Evolutionary conservation across 2,329 filamentous ascomycete species (phyloP).

Genomic region (Fusarium virguliforme): DNA sequence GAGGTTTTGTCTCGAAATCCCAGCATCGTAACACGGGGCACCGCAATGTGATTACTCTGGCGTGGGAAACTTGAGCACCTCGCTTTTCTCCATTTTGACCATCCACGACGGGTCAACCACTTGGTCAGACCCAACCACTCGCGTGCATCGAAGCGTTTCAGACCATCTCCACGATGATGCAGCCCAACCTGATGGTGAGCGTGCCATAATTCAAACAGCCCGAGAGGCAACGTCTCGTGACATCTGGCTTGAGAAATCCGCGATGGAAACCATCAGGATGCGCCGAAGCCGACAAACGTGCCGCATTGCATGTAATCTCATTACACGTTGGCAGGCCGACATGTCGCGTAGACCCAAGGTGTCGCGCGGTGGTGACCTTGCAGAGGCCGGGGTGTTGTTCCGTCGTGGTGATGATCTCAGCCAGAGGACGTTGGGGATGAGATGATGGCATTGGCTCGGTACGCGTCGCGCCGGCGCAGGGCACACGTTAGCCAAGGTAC

Average conservation of each 20-base stretch:
- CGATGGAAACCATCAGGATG: slow-evolving; percentile 7
- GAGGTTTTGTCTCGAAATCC: slow-evolving; percentile 19
- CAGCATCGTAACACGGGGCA: slow-evolving; percentile 32
- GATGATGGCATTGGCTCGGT: slow-evolving; percentile 34
- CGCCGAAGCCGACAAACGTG: neutral
- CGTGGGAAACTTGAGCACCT: slow-evolving; percentile 11
- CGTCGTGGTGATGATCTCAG: slow-evolving; percentile 41
- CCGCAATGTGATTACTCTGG: slow-evolving; percentile 12
- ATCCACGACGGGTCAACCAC: slow-evolving; percentile 30
- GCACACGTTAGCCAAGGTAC: slow-evolving; percentile 17
- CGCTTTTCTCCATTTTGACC: slow-evolving; percentile 25
- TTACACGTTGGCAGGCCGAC: neutral
- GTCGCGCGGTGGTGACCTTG: slow-evolving; percentile 6
- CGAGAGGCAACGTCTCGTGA: slow-evolving; percentile 12
- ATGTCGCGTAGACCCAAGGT: neutral
- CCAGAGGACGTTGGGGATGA: slow-evolving; percentile 27
- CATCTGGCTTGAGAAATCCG: slow-evolving; percentile 11
- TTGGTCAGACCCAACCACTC: slow-evolving; percentile 34
- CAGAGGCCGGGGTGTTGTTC: slow-evolving; percentile 11
- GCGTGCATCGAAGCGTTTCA: slow-evolving; percentile 20
- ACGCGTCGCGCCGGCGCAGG: slow-evolving; percentile 27
- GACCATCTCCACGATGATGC: slow-evolving; percentile 19
- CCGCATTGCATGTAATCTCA: neutral
- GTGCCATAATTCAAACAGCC: slow-evolving; percentile 16
- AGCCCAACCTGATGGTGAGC: slow-evolving; percentile 19